Evolutionary conservation across 495 filamentous ascomycete genomes (phyloP).

Genomic region (Gamarada debralockiae): DNA sequence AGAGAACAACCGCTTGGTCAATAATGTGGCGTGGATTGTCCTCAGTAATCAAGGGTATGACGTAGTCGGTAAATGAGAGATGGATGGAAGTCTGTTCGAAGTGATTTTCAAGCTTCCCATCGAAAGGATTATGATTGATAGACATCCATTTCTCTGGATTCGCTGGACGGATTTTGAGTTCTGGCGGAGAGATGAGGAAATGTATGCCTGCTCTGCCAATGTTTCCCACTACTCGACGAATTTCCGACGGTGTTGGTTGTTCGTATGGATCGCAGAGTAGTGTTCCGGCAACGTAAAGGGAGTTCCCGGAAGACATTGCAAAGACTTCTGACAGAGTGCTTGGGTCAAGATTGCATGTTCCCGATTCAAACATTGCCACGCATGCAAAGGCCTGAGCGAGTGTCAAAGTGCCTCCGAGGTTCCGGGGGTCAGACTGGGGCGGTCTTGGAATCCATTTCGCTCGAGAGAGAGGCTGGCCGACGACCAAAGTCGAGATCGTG

Average conservation of each 20-base stretch:
- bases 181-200: constrained; percentile 27
- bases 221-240: constrained; percentile 30
- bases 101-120: constrained; percentile 24
- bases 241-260: not conserved
- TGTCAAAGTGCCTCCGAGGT: too few species aligned
- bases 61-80: constrained; percentile 35
- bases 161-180: constrained; percentile 15
- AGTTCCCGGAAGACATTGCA: constrained; percentile 31
- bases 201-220: constrained; percentile 32
- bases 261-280: constrained; percentile 30
- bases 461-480: not conserved
- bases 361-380: constrained; percentile 30
- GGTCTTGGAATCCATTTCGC: constrained; percentile 6
- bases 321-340: constrained; percentile 13
- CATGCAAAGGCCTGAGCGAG: constrained; percentile 25
- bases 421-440: not conserved
- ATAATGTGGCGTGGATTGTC: constrained; percentile 21
- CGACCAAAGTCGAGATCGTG: constrained; percentile 12
- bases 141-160: constrained; percentile 18
- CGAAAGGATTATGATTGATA: constrained; percentile 28
- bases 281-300: constrained; percentile 26
- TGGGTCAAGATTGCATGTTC: constrained; percentile 22
- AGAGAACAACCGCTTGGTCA: constrained; percentile 23
- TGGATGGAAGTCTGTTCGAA: constrained; percentile 36
- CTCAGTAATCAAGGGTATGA: constrained; percentile 20